Percentiles rank a stretch among this genome's conserved stretches.
Evolutionary conservation across 768 basidiomycete species (phyloP).

Genomic region (Lyophyllum shimeji): DNA sequence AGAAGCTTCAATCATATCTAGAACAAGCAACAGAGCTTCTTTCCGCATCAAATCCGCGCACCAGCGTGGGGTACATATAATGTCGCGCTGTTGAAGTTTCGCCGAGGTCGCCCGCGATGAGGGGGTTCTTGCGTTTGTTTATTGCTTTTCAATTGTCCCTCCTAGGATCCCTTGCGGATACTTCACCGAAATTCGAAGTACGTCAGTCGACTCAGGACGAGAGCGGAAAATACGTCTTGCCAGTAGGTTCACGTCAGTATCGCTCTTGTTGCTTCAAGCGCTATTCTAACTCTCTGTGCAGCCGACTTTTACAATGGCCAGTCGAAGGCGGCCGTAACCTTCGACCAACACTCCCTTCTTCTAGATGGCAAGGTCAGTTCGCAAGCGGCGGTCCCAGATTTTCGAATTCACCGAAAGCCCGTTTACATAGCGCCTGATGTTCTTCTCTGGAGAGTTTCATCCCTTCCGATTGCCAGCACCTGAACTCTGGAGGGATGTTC

Average conservation of each 20-base stretch:
- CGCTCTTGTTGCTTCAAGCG: not conserved
- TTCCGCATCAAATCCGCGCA: constrained; percentile 16
- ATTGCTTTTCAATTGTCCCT: constrained; percentile 8
- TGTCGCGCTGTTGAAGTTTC: not conserved
- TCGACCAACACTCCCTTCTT: constrained; percentile 36
- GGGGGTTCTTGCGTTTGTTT: constrained; percentile 10
- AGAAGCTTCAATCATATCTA: constrained; percentile 5
- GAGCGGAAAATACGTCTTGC: constrained; percentile 22
- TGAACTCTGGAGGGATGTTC: constrained; percentile 64
- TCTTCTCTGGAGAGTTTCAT: constrained; percentile 70
- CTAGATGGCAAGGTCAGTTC: constrained; percentile 37
- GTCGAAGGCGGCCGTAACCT: constrained; percentile 30
- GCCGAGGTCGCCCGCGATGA: constrained; percentile 7
- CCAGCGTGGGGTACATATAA: constrained; percentile 6
- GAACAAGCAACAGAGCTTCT: constrained; percentile 2
- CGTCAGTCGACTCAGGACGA: constrained; percentile 23
- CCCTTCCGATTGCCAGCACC: constrained; percentile 67
- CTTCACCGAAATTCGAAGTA: not conserved
- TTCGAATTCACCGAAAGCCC: constrained; percentile 6
- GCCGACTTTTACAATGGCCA: constrained; percentile 24
- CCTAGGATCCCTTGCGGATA: constrained; percentile 2
- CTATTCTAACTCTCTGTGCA: not conserved
- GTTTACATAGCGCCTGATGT: constrained; percentile 40
- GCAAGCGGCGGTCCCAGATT: too few relatives aligned
- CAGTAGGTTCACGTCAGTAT: constrained; percentile 20